Base-by-base conservation (phyloP, 2,329 filamentous ascomycete species). In the Ophiostoma himal-ulmi region DNA sequence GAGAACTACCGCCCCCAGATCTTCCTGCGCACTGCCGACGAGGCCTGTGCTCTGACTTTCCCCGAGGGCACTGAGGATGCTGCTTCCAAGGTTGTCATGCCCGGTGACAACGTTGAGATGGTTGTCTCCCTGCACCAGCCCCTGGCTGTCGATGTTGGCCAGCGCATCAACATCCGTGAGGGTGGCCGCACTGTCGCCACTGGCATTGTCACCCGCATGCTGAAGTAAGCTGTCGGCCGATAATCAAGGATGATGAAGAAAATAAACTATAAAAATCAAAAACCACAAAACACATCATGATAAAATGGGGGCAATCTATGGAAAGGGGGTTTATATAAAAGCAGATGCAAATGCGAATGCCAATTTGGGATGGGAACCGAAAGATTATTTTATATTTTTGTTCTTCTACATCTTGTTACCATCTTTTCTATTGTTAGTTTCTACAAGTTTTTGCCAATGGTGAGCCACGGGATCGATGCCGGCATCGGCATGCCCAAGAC, bases 21-120 rank as follows among this genome's bases (percentile, higher is more conserved):
- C 79, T 99, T 91, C 86, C 88, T 99, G 80, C 92, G 95, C 78
- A 98, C 95, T 75, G 92, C 94, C 75, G 92, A 93, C 83, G 88
- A 91, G 85, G 85, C 84, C 30, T 90, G 91, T 77, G 85, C 90
- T 71, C 87, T 99, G 77, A 88, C 85, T 79, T 97, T 94, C 90
- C 93, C 94, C 70, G 94, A 95, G 77, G 91, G 91, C 73, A 90
- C 86, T 73, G 89, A 90, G 80, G 90, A 94, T 76, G 81, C 85
- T 72, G 79, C 85, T 74, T 83, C 83, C 81, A 94, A 92, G 86
- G 91, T 93, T 84, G 90, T 97, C 81, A 96, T 97, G 93, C 95
- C 95, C 69, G 95, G 95, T 81, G 95, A 99, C 87, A 99, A 99
- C 82, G 89, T 97, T 75, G 95, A 99, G 86, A 97, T 99, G 94